phyloP scores from a whole-genome alignment of 768 basidiomycete species.

The Leccinum incarnatum region DNA sequence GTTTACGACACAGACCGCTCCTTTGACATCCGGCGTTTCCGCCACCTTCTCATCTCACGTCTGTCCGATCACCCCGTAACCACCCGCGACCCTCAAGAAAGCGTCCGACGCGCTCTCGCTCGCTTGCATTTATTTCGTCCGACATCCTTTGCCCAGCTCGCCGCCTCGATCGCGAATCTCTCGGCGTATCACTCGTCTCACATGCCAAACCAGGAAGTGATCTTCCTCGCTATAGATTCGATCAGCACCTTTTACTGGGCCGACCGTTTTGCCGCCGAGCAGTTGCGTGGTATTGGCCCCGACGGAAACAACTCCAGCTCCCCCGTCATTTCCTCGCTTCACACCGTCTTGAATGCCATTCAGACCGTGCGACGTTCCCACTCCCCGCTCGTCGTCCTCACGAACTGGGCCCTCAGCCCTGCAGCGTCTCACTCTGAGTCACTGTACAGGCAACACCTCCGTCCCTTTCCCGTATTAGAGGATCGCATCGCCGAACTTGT shows the following conservation, averaged over 20 bases:
- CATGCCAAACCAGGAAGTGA: constrained; percentile 55
- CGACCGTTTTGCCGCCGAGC: constrained; percentile 66
- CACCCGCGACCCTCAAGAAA: constrained; percentile 22
- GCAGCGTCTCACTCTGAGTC: constrained; percentile 19
- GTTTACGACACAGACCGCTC: constrained; percentile 69
- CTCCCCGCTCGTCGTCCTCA: constrained; percentile 50
- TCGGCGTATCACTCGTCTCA: constrained; percentile 48
- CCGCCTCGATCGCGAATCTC: constrained; percentile 59
- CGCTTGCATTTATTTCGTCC: constrained; percentile 71
- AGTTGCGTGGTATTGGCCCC: constrained; percentile 33
- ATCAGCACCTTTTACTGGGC: constrained; percentile 76
- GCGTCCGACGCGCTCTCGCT: constrained; percentile 42
- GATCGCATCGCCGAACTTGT: constrained; percentile 12
- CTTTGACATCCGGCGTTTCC: constrained; percentile 58
- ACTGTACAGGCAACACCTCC: constrained; percentile 53
- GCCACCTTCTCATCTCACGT: constrained; percentile 48
- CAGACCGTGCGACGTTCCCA: constrained; percentile 47
- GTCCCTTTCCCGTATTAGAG: constrained; percentile 38
- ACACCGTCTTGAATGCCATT: constrained; percentile 48
- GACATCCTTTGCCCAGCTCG: constrained; percentile 63
- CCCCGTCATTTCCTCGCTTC: constrained; percentile 34
- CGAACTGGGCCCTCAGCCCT: constrained; percentile 57
- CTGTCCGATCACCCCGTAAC: constrained; percentile 31
- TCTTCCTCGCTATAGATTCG: constrained; percentile 72
- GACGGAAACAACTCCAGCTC: constrained; percentile 4